A percentile compares a stretch with the other conserved stretches of the same genome.
phyloP scores from a whole-genome alignment of 2,329 filamentous ascomycete species.

The Aspergillus intermedius region DNA sequence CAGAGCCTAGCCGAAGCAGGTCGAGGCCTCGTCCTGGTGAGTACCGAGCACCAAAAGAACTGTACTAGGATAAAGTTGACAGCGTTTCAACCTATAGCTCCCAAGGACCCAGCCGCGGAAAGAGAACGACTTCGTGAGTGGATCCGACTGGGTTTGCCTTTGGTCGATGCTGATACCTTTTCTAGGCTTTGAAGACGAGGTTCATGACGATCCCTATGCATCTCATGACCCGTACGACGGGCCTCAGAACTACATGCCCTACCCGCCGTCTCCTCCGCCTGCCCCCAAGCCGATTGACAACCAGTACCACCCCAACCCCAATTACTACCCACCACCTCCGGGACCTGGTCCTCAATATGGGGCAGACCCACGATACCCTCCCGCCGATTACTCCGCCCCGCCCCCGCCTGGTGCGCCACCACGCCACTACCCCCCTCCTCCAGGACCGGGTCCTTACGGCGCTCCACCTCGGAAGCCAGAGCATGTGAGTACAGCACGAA shows the following conservation, averaged over 20 bases:
- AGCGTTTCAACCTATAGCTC: conserved; percentile 42
- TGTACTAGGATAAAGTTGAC: conserved; percentile 42
- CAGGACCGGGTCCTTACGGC: conserved; percentile 34
- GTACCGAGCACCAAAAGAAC: conserved; percentile 44
- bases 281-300: conserved; percentile 25
- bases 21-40: conserved; percentile 26
- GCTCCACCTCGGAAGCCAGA: conserved; percentile 35
- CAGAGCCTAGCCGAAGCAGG: conserved; percentile 28
- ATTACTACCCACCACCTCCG: conserved; percentile 41
- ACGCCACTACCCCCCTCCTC: conserved; percentile 34
- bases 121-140: conserved; percentile 41
- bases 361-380: conserved; percentile 26
- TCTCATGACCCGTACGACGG: conserved; percentile 37
- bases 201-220: conserved; percentile 22
- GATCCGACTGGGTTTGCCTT: conserved; percentile 2
- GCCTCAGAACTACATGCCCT: conserved; percentile 33
- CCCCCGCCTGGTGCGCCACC: conserved; percentile 35
- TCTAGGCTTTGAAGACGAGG: conserved; percentile 8
- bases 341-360: conserved; percentile 20
- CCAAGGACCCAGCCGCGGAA: conserved; percentile 49
- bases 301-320: conserved; percentile 36
- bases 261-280: conserved; percentile 30
- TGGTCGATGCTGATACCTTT: conserved; percentile 6
- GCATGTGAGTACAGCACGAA: conserved; percentile 44
- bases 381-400: conserved; percentile 30